Evolutionary conservation across 2,329 filamentous ascomycete genomes (phyloP).

Genomic region (Lecanosticta acicola): DNA sequence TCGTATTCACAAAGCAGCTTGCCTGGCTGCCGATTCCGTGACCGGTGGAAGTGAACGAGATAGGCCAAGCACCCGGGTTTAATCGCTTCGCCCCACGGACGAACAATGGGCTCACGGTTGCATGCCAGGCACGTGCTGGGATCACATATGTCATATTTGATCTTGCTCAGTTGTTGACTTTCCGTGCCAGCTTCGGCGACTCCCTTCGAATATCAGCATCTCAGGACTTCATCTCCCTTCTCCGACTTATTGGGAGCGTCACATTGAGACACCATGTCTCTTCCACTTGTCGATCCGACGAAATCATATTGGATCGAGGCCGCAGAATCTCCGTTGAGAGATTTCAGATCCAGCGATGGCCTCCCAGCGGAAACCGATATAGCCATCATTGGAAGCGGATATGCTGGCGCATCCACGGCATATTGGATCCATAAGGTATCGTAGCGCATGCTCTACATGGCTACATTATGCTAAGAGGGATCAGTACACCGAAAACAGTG

Average conservation of each 20-base stretch:
- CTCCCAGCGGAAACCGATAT: slow-evolving; percentile 39
- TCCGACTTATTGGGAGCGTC: not conserved
- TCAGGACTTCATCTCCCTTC: too few species aligned
- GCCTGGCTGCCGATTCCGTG: too few species aligned
- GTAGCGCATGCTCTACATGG: not conserved
- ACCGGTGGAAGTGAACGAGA: not conserved
- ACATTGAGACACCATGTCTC: slow-evolving; percentile 11
- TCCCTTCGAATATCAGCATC: too few species aligned
- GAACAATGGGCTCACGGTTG: not conserved
- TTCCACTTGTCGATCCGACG: slow-evolving; percentile 17
- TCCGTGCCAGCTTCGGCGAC: not conserved
- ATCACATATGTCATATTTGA: not conserved
- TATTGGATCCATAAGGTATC: slow-evolving; percentile 29
- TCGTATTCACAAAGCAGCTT: too few species aligned
- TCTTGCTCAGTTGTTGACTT: not conserved
- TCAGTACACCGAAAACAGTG: slow-evolving; percentile 15
- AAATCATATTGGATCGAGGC: slow-evolving; percentile 26
- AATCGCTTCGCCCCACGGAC: not conserved
- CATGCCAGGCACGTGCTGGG: not conserved
- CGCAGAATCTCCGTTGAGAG: slow-evolving; percentile 19
- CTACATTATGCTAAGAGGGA: not conserved
- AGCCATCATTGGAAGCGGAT: slow-evolving; percentile 49
- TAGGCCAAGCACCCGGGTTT: not conserved
- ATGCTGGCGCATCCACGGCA: slow-evolving; percentile 32
- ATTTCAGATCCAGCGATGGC: slow-evolving; percentile 15